These are phyloP conservation scores for Aciculosporium take DNA, from an alignment of 2,329 filamentous ascomycete genomes.

Conservation along the genomic window DNA sequence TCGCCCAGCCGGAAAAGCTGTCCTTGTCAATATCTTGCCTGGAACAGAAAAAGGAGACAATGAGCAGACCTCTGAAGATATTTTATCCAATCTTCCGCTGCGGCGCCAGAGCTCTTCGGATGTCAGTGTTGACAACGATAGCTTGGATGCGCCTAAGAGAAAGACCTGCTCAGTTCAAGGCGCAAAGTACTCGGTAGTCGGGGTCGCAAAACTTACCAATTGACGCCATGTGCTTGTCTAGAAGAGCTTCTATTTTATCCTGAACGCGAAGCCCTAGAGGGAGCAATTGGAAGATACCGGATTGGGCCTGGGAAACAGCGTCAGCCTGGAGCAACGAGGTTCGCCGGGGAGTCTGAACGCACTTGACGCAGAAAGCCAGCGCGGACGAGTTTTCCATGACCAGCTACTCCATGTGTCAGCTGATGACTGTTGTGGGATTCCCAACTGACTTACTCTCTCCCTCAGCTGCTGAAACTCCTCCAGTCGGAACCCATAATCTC, in stretches of 20 bases:
- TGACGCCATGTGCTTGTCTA: conserved; percentile 78
- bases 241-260: conserved; percentile 69
- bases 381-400: conserved; percentile 51
- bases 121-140: conserved; percentile 73
- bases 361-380: conserved; percentile 65
- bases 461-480: conserved; percentile 45
- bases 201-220: conserved; percentile 35
- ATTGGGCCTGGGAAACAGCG: conserved; percentile 48
- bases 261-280: conserved; percentile 79
- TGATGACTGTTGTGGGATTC: background rate
- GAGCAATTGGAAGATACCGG: conserved; percentile 84
- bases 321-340: no score
- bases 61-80: conserved; percentile 51
- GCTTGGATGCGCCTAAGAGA: conserved; percentile 54
- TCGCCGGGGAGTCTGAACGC: conserved; percentile 12
- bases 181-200: background rate
- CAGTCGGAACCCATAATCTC: conserved; percentile 65
- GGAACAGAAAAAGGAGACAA: background rate
- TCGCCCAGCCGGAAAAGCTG: conserved; percentile 72
- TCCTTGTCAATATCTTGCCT: conserved; percentile 10
- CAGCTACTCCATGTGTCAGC: conserved; percentile 30
- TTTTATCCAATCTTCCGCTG: conserved; percentile 65
- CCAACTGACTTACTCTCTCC: conserved; percentile 32
- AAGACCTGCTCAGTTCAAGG: background rate
- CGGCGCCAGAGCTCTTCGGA: conserved; percentile 71